phyloP scores from a whole-genome alignment of 2,329 filamentous ascomycete species.

The Gaeumannomyces sp. region DNA sequence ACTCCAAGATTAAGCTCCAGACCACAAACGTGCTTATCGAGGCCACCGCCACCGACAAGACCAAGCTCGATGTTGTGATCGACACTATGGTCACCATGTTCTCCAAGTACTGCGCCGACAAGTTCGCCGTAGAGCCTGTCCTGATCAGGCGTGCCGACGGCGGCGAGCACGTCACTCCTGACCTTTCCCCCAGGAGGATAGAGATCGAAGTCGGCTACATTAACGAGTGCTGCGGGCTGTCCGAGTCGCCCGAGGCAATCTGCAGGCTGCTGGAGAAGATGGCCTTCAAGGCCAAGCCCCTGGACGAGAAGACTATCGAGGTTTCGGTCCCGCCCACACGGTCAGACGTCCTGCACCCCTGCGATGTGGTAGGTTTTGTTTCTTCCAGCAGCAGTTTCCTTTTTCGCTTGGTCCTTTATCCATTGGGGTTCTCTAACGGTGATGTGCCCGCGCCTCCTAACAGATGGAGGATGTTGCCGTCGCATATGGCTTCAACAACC shows the following conservation, averaged over 20 bases:
- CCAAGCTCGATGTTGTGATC: slow-evolving; percentile 85
- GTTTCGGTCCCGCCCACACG: slow-evolving; percentile 82
- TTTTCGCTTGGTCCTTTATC: background rate
- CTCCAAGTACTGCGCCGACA: slow-evolving; percentile 79
- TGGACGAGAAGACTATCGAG: slow-evolving; percentile 62
- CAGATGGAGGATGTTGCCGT: slow-evolving; percentile 94
- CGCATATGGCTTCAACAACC: slow-evolving; percentile 94
- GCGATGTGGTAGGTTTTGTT: slow-evolving; percentile 57
- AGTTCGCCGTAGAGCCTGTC: slow-evolving; percentile 89
- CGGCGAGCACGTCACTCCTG: slow-evolving; percentile 73
- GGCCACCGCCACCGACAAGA: slow-evolving; percentile 91
- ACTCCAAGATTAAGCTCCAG: slow-evolving; percentile 89
- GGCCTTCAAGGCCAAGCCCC: slow-evolving; percentile 77
- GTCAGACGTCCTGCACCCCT: slow-evolving; percentile 91
- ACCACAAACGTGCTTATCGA: slow-evolving; percentile 96
- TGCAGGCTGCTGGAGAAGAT: slow-evolving; percentile 81
- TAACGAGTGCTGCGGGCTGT: slow-evolving; percentile 83
- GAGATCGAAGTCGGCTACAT: slow-evolving; percentile 88
- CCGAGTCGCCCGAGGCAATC: slow-evolving; percentile 66
- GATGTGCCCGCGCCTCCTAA: background rate
- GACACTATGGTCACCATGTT: slow-evolving; percentile 98
- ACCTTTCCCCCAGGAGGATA: slow-evolving; percentile 68
- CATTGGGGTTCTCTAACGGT: background rate
- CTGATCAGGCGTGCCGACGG: slow-evolving; percentile 86
- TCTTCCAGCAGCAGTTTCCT: background rate